Base-by-base conservation (phyloP, 352 stramenopile species). In the Phytophthora agathidicida region DNA sequence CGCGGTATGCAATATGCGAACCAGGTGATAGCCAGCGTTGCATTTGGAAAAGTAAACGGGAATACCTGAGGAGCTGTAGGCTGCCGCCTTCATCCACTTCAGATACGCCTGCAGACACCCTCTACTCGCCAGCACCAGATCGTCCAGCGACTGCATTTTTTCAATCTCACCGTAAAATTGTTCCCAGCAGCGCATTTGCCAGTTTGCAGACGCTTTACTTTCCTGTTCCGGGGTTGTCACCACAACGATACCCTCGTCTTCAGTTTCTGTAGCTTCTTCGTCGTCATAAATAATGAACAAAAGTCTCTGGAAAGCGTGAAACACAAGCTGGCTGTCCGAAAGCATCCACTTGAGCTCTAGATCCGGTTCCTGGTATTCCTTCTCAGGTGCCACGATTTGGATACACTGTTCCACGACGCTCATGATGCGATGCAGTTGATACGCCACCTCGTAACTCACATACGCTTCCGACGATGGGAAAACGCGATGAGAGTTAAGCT, bases 1-100 rank as follows among this genome's bases (percentile, higher is more conserved):
- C 0, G 80, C 82, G 7, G 57, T 72, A 36, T 91, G 62, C 7
- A 95, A 57, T 8, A 80, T 65, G n/a, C 80, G 72, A 28, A 82
- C 73, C 3, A 93, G 52, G 39, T 87, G 77, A 37, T 94, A 91
- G 1, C 77, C 80, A 3, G 83, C 83, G 37, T 92, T 83, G 50
- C 71, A 93, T 32, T 80, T 88, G 22, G 64, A 60, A 19, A 86
- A 91, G 51, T 86, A 94, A 17, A 68, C 22, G 1, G 50, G 53
- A 26, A 63, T 47, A 13, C 58, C 48, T 1, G 55, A 52, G 0
- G 24, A 23, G 7, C 16, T 48, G 27, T 59, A 72, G 5, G 62
- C 64, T 27, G 56, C 51, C 7, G 56, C 52, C 26, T 71, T 72
- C 33, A 73, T 80, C 72, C 67, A 83, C 31, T 71, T 66, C 23